Evolutionary conservation across 441 rosid genomes (phyloP), one percentile per base, ranked within the genome.

Genomic region (Jatropha podagrica): DNA sequence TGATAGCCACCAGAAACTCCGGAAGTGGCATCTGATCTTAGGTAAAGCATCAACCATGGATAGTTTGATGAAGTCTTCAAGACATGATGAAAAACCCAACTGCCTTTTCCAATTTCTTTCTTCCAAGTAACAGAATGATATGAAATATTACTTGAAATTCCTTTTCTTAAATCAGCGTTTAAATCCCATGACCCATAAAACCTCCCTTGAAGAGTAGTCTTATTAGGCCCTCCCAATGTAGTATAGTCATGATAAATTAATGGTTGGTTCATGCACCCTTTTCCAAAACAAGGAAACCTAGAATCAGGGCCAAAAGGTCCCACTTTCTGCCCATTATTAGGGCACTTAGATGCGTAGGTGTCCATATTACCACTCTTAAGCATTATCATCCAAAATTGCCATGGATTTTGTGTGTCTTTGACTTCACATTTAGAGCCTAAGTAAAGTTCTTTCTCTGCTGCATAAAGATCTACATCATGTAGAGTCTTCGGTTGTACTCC

Each of bases 351-450:
- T 4, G 93, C 88, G 6, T 70, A 66, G 9, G 96, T 90, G 73
- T 88, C 96, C 78, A 86, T 87, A 59, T 90, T 93, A 27, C 96
- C 94, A 73, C 77, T 91, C 76, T 92, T 92, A 67, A 92, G 90
- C 97, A 92, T 92, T 78, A 89, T 77, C 97, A 87, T 92, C 97
- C 97, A 91, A 74, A 92, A 92, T 17, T 92, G 92, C 96, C 97
- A 92, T 52, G 94, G 96, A 70, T 82, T 85, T 23, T 90, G 94
- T 41, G 58, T 70, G 84, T 85, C 92, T 75, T 81, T 83, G 15
- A 92, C 90, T 81, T 89, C 83, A 59, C 97, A 92, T 80, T 88
- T 88, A 20, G 82, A 81, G 23, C 93, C 96, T 38, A 91, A 82
- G 75, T 91, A 89, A 66, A 91, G 77, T 62, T 92, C 97, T 76